These are phyloP conservation scores for Batkoa obscura DNA, from an alignment of 371 early-diverging fungal species.

Conservation along the genomic window DNA sequence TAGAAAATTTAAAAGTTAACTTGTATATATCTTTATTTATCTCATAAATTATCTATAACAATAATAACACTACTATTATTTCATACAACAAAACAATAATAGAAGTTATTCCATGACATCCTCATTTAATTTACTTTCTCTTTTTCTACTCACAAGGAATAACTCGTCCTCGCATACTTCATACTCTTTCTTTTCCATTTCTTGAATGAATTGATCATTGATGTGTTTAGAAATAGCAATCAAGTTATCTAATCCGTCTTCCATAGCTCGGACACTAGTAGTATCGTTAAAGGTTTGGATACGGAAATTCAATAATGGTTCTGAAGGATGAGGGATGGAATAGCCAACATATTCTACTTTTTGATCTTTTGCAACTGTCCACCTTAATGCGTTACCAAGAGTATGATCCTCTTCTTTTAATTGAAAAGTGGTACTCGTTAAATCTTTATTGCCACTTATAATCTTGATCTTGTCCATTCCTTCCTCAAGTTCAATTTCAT, in stretches of 20 bases:
- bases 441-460: no score
- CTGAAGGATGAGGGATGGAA: slow-evolving; percentile 99
- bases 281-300: slow-evolving; percentile 63
- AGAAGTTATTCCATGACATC: no score
- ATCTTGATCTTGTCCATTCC: no score
- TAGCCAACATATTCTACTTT: slow-evolving; percentile 95
- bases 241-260: slow-evolving; percentile 70
- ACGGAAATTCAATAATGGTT: slow-evolving; percentile 78
- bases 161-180: no score
- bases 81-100: no score
- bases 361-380: slow-evolving; percentile 82
- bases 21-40: no score
- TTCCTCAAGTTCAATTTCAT: no score
- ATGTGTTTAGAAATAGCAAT: slow-evolving; percentile 47
- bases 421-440: slow-evolving; percentile 44
- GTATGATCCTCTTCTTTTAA: slow-evolving; percentile 93
- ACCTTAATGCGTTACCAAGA: slow-evolving; percentile 82
- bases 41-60: no score
- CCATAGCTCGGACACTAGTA: slow-evolving; percentile 63
- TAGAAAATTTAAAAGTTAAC: no score
- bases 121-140: no score
- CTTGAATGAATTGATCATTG: slow-evolving; percentile 22
- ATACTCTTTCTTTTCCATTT: neutral
- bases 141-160: no score
- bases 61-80: no score